Conservation (phyloP, 2,329 filamentous ascomycete species). For the Botrytis galanthina region DNA sequence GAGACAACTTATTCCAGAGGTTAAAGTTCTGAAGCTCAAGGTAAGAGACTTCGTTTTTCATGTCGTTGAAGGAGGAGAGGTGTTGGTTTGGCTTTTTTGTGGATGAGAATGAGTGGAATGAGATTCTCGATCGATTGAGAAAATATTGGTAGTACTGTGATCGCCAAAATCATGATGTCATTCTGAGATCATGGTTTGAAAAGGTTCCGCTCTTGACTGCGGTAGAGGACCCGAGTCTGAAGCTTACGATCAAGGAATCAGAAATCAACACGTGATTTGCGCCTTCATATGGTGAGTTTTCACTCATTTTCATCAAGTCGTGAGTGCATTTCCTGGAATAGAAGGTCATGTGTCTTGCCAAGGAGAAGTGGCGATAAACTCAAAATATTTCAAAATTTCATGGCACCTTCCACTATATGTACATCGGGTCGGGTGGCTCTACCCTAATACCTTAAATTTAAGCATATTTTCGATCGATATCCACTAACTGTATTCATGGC, state of each 20-base stretch:
- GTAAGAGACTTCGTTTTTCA: neutral
- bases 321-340: neutral
- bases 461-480: neutral
- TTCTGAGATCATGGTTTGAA: neutral
- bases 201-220: neutral
- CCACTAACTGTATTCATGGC: neutral
- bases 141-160: neutral
- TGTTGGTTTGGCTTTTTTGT: neutral
- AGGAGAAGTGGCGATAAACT: neutral
- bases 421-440: neutral
- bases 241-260: neutral
- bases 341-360: neutral
- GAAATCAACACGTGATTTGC: neutral
- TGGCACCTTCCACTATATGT: neutral
- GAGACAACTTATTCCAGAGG: too few relatives aligned
- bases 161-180: neutral
- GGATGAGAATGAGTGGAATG: neutral
- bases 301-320: too few relatives aligned
- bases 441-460: neutral
- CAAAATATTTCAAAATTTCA: neutral
- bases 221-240: conserved; percentile 2
- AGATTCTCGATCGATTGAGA: neutral
- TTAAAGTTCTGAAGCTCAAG: neutral
- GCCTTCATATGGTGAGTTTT: too few relatives aligned
- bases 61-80: neutral